Percentiles rank a stretch among this genome's conserved stretches.
Evolutionary conservation across 768 basidiomycete species (phyloP).

Genomic region (Kwoniella mangroviensis): DNA sequence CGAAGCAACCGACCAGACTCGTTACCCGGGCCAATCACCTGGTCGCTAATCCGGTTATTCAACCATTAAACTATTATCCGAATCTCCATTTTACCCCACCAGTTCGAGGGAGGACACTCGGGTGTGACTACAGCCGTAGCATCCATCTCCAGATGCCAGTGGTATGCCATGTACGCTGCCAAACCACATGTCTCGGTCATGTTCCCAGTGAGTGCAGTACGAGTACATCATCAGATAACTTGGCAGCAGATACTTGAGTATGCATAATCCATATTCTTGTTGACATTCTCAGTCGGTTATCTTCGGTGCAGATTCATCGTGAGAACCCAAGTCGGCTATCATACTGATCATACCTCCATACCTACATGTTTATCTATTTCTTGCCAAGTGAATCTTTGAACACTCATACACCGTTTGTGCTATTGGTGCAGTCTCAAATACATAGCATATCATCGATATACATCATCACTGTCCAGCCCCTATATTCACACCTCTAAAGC

Average conservation of each 20-base stretch:
- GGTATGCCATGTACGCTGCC: neutral
- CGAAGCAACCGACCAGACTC: neutral
- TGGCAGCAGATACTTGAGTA: neutral
- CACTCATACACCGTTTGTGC: too few relatives aligned
- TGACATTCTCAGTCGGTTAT: neutral
- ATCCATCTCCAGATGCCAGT: neutral
- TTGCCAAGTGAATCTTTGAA: too few relatives aligned
- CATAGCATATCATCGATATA: neutral
- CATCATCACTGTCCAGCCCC: too few relatives aligned
- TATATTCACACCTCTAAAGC: constrained; percentile 63
- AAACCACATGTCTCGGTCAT: neutral
- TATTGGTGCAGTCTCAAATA: too few relatives aligned
- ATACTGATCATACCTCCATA: too few relatives aligned
- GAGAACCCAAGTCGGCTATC: too few relatives aligned
- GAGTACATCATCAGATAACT: too few relatives aligned
- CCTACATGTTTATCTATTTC: too few relatives aligned
- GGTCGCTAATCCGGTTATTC: neutral
- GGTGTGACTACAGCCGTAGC: neutral
- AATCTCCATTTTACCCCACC: neutral
- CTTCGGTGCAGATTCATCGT: constrained; percentile 1
- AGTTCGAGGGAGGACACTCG: neutral
- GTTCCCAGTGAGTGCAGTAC: too few relatives aligned
- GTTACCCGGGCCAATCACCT: constrained; percentile 2
- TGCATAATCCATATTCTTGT: neutral
- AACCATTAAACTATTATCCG: neutral